Percentiles rank a stretch among this genome's conserved stretches.
Evolutionary conservation across 495 filamentous ascomycete species (phyloP).

Genomic region (Penicillium daleae): DNA sequence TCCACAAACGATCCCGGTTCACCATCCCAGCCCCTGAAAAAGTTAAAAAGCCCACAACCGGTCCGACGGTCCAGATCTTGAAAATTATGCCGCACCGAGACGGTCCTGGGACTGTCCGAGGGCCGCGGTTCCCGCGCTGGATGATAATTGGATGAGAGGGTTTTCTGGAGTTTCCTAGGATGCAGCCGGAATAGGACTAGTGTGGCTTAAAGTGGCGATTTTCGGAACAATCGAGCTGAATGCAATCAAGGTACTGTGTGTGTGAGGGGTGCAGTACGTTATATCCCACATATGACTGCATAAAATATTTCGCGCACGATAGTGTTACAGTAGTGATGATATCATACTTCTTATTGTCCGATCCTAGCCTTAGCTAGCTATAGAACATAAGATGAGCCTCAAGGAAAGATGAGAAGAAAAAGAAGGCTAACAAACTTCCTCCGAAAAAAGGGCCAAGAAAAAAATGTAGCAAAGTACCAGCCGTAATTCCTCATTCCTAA

Average conservation of each 20-base stretch:
- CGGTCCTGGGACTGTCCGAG: not conserved
- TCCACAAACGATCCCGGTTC: not conserved
- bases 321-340: not conserved
- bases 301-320: not conserved
- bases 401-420: not conserved
- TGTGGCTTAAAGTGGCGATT: not conserved
- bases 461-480: not conserved
- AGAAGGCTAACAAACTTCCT: not conserved
- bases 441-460: not conserved
- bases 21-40: not conserved
- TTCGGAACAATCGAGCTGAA: too few species aligned
- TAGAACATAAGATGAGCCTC: not conserved
- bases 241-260: not conserved
- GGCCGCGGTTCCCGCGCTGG: not conserved
- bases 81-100: slow-evolving; percentile 6
- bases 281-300: not conserved
- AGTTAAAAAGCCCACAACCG: slow-evolving; percentile 2
- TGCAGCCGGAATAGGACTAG: not conserved
- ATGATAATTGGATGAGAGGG: not conserved
- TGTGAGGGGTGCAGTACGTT: not conserved
- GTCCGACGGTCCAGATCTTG: slow-evolving; percentile 8
- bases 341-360: not conserved
- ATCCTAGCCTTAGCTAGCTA: not conserved
- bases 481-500: not conserved
- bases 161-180: not conserved